Evolutionary conservation across 1,284 basidiomycete genomes (phyloP).

Genomic region (Sporisorium sorghi): DNA sequence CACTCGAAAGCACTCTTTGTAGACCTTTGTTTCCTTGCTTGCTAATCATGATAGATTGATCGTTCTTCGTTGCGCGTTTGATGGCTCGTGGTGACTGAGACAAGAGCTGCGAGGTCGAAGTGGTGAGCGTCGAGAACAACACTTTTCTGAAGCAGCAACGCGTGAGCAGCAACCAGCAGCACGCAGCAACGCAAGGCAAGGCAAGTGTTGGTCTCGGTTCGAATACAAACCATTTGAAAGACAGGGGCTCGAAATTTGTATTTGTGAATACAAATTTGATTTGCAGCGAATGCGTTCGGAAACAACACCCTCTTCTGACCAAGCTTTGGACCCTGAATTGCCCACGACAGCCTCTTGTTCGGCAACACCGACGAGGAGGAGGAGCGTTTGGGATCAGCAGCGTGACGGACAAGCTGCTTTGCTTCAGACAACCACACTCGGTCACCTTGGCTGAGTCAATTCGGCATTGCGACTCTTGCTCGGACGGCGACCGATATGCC

Average conservation of each 20-base stretch:
- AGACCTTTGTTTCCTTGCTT: neutral
- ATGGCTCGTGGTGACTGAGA: neutral
- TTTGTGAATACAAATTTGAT: neutral
- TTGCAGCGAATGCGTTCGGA: too few relatives aligned
- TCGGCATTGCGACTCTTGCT: neutral
- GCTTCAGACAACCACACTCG: neutral
- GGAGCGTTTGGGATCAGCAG: neutral
- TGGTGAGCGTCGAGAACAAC: too few relatives aligned
- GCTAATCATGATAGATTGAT: neutral
- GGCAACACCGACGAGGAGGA: neutral
- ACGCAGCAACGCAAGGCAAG: too few relatives aligned
- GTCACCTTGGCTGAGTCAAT: slow-evolving; percentile 1
- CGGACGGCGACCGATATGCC: neutral
- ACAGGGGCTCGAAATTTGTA: neutral
- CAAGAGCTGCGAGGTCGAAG: neutral
- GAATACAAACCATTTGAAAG: neutral
- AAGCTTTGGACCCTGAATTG: slow-evolving; percentile 2
- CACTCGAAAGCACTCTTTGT: neutral
- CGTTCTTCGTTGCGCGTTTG: neutral
- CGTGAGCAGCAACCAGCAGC: neutral
- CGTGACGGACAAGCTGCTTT: neutral
- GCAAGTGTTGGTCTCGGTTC: neutral
- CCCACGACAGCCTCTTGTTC: neutral
- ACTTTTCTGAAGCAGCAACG: neutral
- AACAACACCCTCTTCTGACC: neutral